phyloP scores from a whole-genome alignment of 805 yeast species.

The Monosporozyma servazzii region DNA sequence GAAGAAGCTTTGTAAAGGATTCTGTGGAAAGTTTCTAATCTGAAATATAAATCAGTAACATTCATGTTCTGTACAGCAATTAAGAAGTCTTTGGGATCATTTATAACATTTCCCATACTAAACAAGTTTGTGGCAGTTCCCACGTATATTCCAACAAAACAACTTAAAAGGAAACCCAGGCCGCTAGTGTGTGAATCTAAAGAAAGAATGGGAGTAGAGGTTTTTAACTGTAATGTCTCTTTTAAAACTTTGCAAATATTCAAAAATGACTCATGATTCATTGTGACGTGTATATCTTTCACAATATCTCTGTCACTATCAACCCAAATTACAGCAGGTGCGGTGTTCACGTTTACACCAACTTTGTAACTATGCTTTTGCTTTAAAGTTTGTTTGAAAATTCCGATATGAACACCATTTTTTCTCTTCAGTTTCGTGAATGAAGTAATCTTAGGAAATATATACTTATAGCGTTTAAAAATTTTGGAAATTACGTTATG shows the following conservation, averaged over 20 bases:
- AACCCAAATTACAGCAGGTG: slow-evolving; percentile 26
- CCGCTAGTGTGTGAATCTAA: slow-evolving; percentile 81
- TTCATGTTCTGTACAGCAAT: slow-evolving; percentile 62
- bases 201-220: slow-evolving; percentile 66
- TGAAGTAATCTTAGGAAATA: slow-evolving; percentile 25
- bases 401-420: slow-evolving; percentile 11
- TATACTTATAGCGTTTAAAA: slow-evolving; percentile 18
- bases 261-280: slow-evolving; percentile 54
- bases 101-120: slow-evolving; percentile 67
- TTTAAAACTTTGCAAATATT: slow-evolving; percentile 81
- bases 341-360: slow-evolving; percentile 28
- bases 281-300: slow-evolving; percentile 22
- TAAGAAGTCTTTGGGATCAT: slow-evolving; percentile 64
- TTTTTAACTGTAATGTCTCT: slow-evolving; percentile 79
- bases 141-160: slow-evolving; percentile 70
- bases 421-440: slow-evolving; percentile 27
- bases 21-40: slow-evolving; percentile 72
- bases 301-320: slow-evolving; percentile 17
- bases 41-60: slow-evolving; percentile 78
- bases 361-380: slow-evolving; percentile 15
- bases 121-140: slow-evolving; percentile 81
- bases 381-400: slow-evolving; percentile 14
- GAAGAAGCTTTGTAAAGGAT: slow-evolving; percentile 61
- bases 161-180: slow-evolving; percentile 81
- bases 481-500: slow-evolving; percentile 17